Base-by-base conservation (phyloP, 257 asterid genomes). In the Plantago elongata region DNA sequence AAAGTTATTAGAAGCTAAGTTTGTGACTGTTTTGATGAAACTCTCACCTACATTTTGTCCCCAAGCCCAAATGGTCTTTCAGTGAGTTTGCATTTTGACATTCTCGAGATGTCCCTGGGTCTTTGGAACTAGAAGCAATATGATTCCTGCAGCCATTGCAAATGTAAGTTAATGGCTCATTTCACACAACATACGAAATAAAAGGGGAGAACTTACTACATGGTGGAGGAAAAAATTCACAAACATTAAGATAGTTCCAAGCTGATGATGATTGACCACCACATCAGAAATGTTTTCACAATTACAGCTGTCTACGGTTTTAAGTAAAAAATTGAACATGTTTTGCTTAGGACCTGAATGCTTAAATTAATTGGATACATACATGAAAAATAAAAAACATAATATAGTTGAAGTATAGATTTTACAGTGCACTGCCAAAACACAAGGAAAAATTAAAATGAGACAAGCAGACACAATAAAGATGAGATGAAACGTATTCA, bases 1-100 rank as follows among this genome's bases (percentile, higher is more conserved):
- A 56, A 54, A 69, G 49, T 62, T 66, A 65, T 43, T 42, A 27
- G 14, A 64, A 37, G 54, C 54, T 54, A 27, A 52, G 68, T 69
- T 57, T 59, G 38, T 60, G 13, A 22, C 51, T 65, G 37, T 17
- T 73, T 54, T 34, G 61, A 70, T 62, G 51, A 68, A 72, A 72
- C 63, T 77, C 94, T 82, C 77, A 88, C 98, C 81, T 70, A 65
- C 82, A 72, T 84, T 73, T 75, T 62, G 73, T 67, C 55, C 68
- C 43, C 63, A 84, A 47, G 43, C 65, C 72, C 60, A 48, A 63
- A 65, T 60, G 72, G 50, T 67, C 66, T 65, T 68, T 65, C 47
- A 68, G 61, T 60, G 74, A 58, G 50, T 60, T 75, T 14, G 57
- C 73, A 47, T 74, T 66, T 67, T 42, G 82, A 65, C 49, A 57